Conservation (phyloP, 345 rosid species). For the Nephelium lappaceum region DNA sequence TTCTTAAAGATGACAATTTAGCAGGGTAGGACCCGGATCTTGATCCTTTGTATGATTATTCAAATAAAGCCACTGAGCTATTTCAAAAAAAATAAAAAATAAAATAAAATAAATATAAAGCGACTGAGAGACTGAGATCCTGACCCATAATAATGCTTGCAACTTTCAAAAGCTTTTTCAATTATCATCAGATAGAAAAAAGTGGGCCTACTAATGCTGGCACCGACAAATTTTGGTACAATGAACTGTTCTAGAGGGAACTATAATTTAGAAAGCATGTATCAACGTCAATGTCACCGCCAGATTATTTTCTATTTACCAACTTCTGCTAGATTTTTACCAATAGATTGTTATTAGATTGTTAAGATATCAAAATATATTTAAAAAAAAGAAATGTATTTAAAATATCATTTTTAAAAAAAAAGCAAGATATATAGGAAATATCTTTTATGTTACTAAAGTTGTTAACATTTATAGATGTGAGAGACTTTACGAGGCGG, state of each 20-base stretch:
- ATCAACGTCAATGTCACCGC: neutral
- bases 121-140: neutral
- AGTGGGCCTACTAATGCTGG: conserved; percentile 15
- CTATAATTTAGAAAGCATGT: neutral
- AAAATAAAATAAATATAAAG: neutral
- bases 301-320: neutral
- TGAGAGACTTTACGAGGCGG: too few species aligned
- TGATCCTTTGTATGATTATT: neutral
- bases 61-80: neutral
- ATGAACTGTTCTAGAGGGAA: neutral
- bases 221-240: conserved; percentile 27
- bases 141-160: neutral
- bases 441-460: too few species aligned
- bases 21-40: too few species aligned
- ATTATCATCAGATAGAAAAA: neutral
- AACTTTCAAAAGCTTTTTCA: neutral
- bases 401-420: too few species aligned
- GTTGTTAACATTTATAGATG: too few species aligned
- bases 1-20: too few species aligned
- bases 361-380: neutral
- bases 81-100: too few species aligned
- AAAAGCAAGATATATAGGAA: too few species aligned
- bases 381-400: too few species aligned
- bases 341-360: neutral
- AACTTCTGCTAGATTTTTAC: neutral